These are phyloP conservation scores for Fraxinus excelsior DNA, from an alignment of 257 asterid genomes.

Conservation along the genomic window DNA sequence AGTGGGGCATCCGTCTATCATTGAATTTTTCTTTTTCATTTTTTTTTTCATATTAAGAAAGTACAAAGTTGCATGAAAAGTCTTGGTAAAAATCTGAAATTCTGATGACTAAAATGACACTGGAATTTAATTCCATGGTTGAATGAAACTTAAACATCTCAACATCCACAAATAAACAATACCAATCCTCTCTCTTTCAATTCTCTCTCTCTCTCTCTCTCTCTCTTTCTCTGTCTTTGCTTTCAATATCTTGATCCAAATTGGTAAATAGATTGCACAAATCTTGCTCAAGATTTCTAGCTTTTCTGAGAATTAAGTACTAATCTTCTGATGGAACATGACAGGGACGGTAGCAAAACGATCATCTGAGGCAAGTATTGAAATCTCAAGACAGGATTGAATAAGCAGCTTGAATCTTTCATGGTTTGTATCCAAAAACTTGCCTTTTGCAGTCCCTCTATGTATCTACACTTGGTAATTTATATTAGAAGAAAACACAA, in stretches of 20 bases:
- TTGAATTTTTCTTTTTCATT: constrained; percentile 25
- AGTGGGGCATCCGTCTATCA: constrained; percentile 52
- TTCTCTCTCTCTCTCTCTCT: not conserved
- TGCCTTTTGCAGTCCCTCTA: not conserved
- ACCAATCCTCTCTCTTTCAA: constrained; percentile 2
- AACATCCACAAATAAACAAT: constrained; percentile 29
- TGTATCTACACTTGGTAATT: too few species aligned
- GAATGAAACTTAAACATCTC: constrained; percentile 38
- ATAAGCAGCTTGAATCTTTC: not conserved
- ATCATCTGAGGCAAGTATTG: constrained; percentile 20
- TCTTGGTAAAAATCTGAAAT: constrained; percentile 39
- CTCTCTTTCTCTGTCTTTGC: not conserved
- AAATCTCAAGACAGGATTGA: constrained; percentile 14
- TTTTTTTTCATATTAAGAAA: constrained; percentile 9
- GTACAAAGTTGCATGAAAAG: constrained; percentile 45
- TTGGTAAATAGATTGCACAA: not conserved
- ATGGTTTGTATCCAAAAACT: not conserved
- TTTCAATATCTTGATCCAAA: constrained; percentile 12
- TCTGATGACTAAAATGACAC: constrained; percentile 35
- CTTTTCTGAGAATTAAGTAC: not conserved
- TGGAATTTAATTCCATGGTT: constrained; percentile 50
- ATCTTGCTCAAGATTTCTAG: not conserved
- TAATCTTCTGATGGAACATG: constrained; percentile 1
- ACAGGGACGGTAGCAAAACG: constrained; percentile 15
- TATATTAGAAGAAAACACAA: too few species aligned